Evolutionary conservation across 2,329 filamentous ascomycete species (phyloP).

Genomic region (Raffaelea ambrosiae): DNA sequence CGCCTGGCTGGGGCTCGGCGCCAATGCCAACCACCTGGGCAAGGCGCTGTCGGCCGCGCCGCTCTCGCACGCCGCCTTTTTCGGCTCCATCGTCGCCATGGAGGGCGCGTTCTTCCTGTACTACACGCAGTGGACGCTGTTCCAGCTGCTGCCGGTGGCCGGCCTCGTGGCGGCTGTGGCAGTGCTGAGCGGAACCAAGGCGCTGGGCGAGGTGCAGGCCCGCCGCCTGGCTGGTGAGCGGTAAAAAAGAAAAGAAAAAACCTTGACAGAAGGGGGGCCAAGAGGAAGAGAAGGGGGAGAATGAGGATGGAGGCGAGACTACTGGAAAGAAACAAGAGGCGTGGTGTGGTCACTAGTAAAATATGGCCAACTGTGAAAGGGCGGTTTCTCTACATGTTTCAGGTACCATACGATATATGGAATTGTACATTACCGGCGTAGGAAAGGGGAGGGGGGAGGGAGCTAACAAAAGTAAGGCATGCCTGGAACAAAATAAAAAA

Average conservation of each 20-base stretch:
- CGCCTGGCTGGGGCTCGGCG: slow-evolving; percentile 70
- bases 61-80: slow-evolving; percentile 74
- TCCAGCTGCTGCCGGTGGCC: slow-evolving; percentile 74
- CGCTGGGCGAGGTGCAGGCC: slow-evolving; percentile 86
- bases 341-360: no score
- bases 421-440: no score
- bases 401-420: no score
- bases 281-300: not conserved
- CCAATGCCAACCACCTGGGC: slow-evolving; percentile 68
- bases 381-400: no score
- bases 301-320: no score
- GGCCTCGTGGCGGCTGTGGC: slow-evolving; percentile 59
- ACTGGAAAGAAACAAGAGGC: not conserved
- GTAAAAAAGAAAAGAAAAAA: slow-evolving; percentile 20
- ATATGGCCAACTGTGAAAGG: no score
- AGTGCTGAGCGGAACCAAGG: slow-evolving; percentile 81
- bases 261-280: not conserved
- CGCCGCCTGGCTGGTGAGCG: slow-evolving; percentile 69
- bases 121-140: slow-evolving; percentile 85
- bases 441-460: no score
- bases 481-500: no score
- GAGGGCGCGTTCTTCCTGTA: slow-evolving; percentile 93
- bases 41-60: slow-evolving; percentile 71
- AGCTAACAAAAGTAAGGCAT: no score
- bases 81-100: slow-evolving; percentile 77